phyloP scores from a whole-genome alignment of 2,329 filamentous ascomycete species.

The Colletotrichum musicola region DNA sequence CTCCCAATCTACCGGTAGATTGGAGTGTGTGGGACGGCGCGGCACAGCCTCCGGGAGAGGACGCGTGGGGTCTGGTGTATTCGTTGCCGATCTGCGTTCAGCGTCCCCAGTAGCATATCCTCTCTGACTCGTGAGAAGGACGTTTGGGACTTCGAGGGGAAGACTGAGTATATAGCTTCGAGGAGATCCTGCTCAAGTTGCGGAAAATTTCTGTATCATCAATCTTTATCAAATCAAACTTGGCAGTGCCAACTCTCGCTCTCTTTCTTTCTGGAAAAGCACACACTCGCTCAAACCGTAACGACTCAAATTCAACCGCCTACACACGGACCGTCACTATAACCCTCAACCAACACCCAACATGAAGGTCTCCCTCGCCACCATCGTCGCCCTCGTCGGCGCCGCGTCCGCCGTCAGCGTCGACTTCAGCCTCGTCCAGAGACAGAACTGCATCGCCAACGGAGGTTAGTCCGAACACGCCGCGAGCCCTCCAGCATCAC shows the following conservation, averaged over 20 bases:
- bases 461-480: conserved; percentile 20
- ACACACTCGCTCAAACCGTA: neutral
- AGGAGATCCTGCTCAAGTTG: no score
- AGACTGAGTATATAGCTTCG: no score
- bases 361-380: conserved; percentile 28
- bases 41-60: neutral
- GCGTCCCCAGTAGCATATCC: no score
- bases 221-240: no score
- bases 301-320: neutral
- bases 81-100: no score
- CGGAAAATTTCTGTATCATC: no score
- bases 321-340: neutral
- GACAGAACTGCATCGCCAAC: conserved; percentile 11
- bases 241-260: neutral
- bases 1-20: neutral
- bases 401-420: conserved; percentile 28
- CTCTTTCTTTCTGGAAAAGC: neutral
- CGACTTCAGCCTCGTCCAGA: conserved; percentile 25
- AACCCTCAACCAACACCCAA: neutral
- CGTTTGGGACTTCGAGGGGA: no score
- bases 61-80: no score
- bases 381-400: conserved; percentile 14
- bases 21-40: neutral
- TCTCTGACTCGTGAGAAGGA: no score
- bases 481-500: no score